Percentiles rank a stretch among this genome's conserved stretches.
phyloP scores from a whole-genome alignment of 257 asterid species.

The Jacaranda copaia region DNA sequence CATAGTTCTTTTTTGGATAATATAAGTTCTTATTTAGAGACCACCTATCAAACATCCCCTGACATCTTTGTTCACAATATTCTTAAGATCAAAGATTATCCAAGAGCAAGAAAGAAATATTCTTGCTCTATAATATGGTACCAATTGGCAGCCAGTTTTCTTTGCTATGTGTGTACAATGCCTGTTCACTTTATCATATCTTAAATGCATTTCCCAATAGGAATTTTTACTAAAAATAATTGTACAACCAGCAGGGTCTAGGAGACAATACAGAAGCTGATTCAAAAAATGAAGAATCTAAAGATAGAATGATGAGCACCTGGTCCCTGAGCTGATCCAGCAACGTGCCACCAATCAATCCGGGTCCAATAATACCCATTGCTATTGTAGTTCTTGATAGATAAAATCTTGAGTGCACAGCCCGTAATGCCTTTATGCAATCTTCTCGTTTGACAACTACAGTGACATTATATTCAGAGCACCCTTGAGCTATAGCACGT shows the following conservation, averaged over 20 bases:
- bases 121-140: neutral
- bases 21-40: neutral
- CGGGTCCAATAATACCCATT: conserved; percentile 97
- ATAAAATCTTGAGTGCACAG: conserved; percentile 98
- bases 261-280: neutral
- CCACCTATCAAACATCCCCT: neutral
- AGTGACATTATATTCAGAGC: conserved; percentile 93
- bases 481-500: conserved; percentile 99
- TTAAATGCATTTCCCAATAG: neutral
- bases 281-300: conserved; percentile 11
- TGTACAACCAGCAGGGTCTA: neutral
- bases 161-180: neutral
- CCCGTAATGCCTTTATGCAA: conserved; percentile 90
- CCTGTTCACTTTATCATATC: conserved; percentile 24
- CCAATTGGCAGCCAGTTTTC: neutral
- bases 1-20: neutral
- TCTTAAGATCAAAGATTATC: conserved; percentile 8
- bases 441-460: conserved; percentile 95
- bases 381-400: conserved; percentile 91
- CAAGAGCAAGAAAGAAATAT: conserved; percentile 11
- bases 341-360: conserved; percentile 93
- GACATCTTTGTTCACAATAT: conserved; percentile 3
- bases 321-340: conserved; percentile 96
- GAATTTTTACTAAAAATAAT: neutral
- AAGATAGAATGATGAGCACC: conserved; percentile 49